phyloP scores from a whole-genome alignment of 441 rosid species.

The Erodium chrysanthum region DNA sequence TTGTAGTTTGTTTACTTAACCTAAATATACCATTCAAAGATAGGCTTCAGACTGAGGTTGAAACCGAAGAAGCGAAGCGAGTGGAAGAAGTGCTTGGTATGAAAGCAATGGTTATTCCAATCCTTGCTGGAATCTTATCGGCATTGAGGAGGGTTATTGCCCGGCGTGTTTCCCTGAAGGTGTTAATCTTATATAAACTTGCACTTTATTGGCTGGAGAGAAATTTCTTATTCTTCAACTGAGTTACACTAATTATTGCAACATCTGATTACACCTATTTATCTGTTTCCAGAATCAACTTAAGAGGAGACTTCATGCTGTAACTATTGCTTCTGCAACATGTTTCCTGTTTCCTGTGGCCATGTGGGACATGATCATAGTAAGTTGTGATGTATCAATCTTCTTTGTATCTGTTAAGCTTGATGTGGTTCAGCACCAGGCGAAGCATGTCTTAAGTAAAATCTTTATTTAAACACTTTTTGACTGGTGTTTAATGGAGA shows the following conservation, averaged over 20 bases:
- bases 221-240: background rate
- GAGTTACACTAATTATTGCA: background rate
- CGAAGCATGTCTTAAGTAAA: slow-evolving; percentile 4
- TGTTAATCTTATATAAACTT: slow-evolving; percentile 17
- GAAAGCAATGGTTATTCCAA: slow-evolving; percentile 62
- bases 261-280: slow-evolving; percentile 8
- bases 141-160: slow-evolving; percentile 86
- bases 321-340: slow-evolving; percentile 73
- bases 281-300: slow-evolving; percentile 55
- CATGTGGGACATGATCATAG: slow-evolving; percentile 88
- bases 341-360: slow-evolving; percentile 88
- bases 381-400: slow-evolving; percentile 31
- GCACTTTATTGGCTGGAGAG: slow-evolving; percentile 12
- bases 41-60: slow-evolving; percentile 30
- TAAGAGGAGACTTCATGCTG: slow-evolving; percentile 80
- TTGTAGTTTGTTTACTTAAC: slow-evolving; percentile 37
- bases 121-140: slow-evolving; percentile 84
- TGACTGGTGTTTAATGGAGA: slow-evolving; percentile 15
- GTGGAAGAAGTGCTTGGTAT: slow-evolving; percentile 46
- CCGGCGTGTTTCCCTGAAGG: slow-evolving; percentile 88
- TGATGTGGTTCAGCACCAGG: slow-evolving; percentile 3
- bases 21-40: slow-evolving; percentile 48
- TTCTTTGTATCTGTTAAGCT: background rate
- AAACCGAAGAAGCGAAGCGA: slow-evolving; percentile 17
- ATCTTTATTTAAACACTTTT: slow-evolving; percentile 10